Evolutionary conservation across 306 rosid species (phyloP), one percentile per base, ranked within the genome.

Genomic region (Cercis canadensis): DNA sequence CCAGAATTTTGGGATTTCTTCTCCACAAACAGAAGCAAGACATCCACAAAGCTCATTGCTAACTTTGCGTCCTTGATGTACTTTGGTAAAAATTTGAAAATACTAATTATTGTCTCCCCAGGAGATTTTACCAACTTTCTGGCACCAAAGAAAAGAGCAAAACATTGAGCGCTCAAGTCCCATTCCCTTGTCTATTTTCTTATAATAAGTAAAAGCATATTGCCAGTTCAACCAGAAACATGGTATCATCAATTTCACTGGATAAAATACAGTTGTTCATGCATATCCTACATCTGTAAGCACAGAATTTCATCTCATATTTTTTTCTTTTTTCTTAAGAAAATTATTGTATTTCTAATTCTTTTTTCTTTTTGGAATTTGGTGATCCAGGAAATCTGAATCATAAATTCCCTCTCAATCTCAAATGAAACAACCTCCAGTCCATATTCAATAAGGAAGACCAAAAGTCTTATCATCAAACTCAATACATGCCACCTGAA

Each of bases 81-180:
- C 74, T 81, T 85, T 4, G 97, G 86, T 51, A 94, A 74, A 57
- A 83, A 66, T 79, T 90, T 86, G 67, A 94, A 84, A 76, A 94
- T 83, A 70, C 85, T 85, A 45, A 72, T 70, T 54, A 88, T 72
- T 17, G 84, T 75, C 75, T 87, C 97, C 33, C 93, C 96, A 19
- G 90, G 89, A 75, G 75, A 78, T 80, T 87, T 89, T 65, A 90
- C 71, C 71, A 89, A 80, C 78, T 94, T 90, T 78, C 98, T 94
- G 93, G 34, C 56, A 80, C 13, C 46, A 53, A 50, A 66, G 49
- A 24, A 69, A 69, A 57, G 8, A 43, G 41, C 19, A 55, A 65
- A 46, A 57, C 43, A 52, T 19, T 57, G 57, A 31, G 43, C 17
- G 3, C 34, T 24, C 34, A 68, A n/a, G 47, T 64, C 62, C 52